Evolutionary conservation across 495 filamentous ascomycete species (phyloP).

Genomic region (Aspergillus conjunctus): DNA sequence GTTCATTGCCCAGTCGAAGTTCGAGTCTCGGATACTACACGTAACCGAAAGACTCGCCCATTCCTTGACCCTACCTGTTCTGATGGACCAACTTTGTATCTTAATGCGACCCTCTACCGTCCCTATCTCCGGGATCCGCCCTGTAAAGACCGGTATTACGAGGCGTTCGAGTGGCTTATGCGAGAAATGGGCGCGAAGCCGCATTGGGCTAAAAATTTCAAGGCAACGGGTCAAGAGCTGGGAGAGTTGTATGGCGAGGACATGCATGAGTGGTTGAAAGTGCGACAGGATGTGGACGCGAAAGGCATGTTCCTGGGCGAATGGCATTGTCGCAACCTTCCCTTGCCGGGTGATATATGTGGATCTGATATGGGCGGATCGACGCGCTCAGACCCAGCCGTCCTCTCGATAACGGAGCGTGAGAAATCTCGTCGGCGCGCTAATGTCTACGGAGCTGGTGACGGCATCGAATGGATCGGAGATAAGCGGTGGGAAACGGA

Average conservation of each 20-base stretch:
- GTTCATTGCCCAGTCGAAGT: constrained; percentile 96
- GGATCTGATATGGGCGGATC: constrained; percentile 22
- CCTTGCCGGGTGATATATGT: constrained; percentile 40
- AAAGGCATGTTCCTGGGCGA: constrained; percentile 90
- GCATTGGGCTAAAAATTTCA: constrained; percentile 98
- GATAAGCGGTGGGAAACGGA: constrained; percentile 37
- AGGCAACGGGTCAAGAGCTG: constrained; percentile 50
- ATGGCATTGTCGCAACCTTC: constrained; percentile 79
- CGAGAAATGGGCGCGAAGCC: constrained; percentile 83
- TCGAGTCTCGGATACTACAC: constrained; percentile 74
- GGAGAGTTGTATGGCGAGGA: constrained; percentile 53
- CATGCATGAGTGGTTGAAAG: constrained; percentile 64
- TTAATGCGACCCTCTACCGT: constrained; percentile 94
- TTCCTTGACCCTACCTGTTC: constrained; percentile 73
- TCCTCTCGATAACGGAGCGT: constrained; percentile 50
- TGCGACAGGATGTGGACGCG: constrained; percentile 76
- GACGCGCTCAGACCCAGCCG: constrained; percentile 10
- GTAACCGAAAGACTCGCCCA: constrained; percentile 59
- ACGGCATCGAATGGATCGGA: constrained; percentile 60
- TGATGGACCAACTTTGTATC: constrained; percentile 80
- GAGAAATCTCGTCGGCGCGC: constrained; percentile 37
- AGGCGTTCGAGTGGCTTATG: constrained; percentile 97
- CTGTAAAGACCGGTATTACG: constrained; percentile 76
- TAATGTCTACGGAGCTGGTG: constrained; percentile 40
- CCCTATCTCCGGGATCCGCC: constrained; percentile 84